Conservation (phyloP, 768 basidiomycete genomes). For the Aureoboletus auriporus region DNA sequence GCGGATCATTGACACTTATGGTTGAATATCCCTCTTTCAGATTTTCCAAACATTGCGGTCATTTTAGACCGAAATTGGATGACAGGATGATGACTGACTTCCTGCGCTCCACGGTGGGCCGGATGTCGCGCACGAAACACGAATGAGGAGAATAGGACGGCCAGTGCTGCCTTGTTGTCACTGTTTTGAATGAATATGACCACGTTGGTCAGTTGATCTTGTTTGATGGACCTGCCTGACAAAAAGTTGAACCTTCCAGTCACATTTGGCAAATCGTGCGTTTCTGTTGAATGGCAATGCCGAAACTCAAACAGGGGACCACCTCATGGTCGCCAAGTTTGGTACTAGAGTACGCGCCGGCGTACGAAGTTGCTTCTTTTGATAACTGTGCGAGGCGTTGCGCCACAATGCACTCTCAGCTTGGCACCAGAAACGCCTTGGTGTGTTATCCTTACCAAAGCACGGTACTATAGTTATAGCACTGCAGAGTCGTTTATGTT, state of each 20-base stretch:
- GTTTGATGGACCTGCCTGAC: conserved; percentile 6
- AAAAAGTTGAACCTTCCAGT: conserved; percentile 17
- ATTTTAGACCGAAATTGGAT: conserved; percentile 15
- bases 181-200: conserved; percentile 9
- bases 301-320: not conserved
- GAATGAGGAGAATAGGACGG: conserved; percentile 5
- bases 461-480: not conserved
- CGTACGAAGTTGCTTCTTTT: not conserved
- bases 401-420: not conserved
- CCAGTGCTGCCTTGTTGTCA: conserved; percentile 1
- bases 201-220: conserved; percentile 14
- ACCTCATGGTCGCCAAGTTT: conserved; percentile 11
- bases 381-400: not conserved
- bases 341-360: not conserved
- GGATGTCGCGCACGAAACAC: conserved; percentile 21
- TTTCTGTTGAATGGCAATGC: conserved; percentile 3
- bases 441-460: not conserved
- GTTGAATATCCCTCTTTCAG: not conserved
- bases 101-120: conserved; percentile 16
- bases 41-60: conserved; percentile 5
- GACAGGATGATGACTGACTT: conserved; percentile 4
- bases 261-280: conserved; percentile 4
- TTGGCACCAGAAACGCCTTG: not conserved
- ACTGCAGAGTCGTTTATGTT: conserved; percentile 2
- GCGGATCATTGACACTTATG: not conserved